These are phyloP conservation scores for Ophiostoma populinum DNA, from an alignment of 2,329 filamentous ascomycete species.

Conservation along the genomic window DNA sequence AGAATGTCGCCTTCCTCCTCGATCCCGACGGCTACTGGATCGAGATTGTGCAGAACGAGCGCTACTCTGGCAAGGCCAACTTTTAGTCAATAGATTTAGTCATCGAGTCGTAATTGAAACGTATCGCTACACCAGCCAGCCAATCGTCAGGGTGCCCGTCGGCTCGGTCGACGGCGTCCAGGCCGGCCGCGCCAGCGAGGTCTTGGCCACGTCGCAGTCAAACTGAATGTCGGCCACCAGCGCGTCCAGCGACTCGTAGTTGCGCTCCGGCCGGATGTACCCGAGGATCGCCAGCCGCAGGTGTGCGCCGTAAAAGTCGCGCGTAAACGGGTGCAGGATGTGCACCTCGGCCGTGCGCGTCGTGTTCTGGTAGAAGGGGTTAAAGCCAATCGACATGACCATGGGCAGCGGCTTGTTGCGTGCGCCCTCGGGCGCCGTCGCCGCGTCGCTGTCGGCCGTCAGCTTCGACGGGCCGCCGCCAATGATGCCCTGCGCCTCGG, in stretches of 20 bases:
- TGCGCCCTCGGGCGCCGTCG: constrained; percentile 8
- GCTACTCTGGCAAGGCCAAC: constrained; percentile 35
- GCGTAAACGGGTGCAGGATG: constrained; percentile 57
- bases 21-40: constrained; percentile 83
- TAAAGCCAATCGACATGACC: constrained; percentile 92
- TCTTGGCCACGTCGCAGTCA: constrained; percentile 69
- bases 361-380: constrained; percentile 91
- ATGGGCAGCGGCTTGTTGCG: constrained; percentile 49
- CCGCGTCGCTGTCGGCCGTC: constrained; percentile 23
- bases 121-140: constrained; percentile 3
- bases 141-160: constrained; percentile 2
- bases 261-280: constrained; percentile 74
- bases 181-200: constrained; percentile 48
- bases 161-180: constrained; percentile 30
- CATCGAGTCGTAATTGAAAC: not conserved
- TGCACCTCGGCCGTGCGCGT: constrained; percentile 80
- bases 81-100: constrained; percentile 19
- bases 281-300: constrained; percentile 71
- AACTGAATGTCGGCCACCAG: constrained; percentile 75
- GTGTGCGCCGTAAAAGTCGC: constrained; percentile 71
- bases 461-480: constrained; percentile 16
- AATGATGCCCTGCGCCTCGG: constrained; percentile 21
- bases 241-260: constrained; percentile 71
- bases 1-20: constrained; percentile 79
- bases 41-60: constrained; percentile 64